Base-by-base conservation (phyloP, 2,329 filamentous ascomycete species). In the Passalora sequoiae region DNA sequence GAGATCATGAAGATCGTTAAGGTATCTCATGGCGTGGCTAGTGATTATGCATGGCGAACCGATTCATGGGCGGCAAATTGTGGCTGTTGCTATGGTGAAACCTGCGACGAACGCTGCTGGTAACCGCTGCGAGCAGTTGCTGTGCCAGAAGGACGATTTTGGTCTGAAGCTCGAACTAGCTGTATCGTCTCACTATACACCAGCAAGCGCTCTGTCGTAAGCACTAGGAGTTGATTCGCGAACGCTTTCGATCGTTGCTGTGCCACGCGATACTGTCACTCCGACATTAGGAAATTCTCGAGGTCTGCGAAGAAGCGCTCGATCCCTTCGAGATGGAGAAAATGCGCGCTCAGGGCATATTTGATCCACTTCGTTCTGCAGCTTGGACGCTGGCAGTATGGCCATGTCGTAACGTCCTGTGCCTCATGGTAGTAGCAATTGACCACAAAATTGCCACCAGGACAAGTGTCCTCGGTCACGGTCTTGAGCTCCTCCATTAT, bases 341-440 rank as follows among this genome's bases (percentile, higher is more conserved):
- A 59, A 46, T 66, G 63, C 32, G 57, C 56, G 38, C 59, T 60
- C 43, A 63, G 40, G 10, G 56, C 54, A 47, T 63, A 64, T 10
- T 54, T 60, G 6, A 67, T 56, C 69, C 69, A 72, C 50, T 66
- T 69, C 32, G 67, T 65, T 47, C 62, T 64, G 13, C 54, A 52
- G 5, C 51, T 51, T 16, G 70, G 68, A 2, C 56, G 47, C 2
- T 58, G 40, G 45, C 67, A 70, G 48, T 56, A 71, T 0, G 65
- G 60, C 35, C 51, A 50, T n/a, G 63, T 53, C 16, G 53, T 58
- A 22, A 62, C 54, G 47, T 70, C 62, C 44, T 60, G 56, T 3
- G 58, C 61, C 48, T 67, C 63, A 45, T 72, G 70, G 44, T 63
- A 69, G 33, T 60, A 55, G 5, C 68, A 69, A 53, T 72, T 71